These are phyloP conservation scores for Nepenthes mirabilis DNA, from an alignment of 148 eudicot species.

Conservation along the genomic window DNA sequence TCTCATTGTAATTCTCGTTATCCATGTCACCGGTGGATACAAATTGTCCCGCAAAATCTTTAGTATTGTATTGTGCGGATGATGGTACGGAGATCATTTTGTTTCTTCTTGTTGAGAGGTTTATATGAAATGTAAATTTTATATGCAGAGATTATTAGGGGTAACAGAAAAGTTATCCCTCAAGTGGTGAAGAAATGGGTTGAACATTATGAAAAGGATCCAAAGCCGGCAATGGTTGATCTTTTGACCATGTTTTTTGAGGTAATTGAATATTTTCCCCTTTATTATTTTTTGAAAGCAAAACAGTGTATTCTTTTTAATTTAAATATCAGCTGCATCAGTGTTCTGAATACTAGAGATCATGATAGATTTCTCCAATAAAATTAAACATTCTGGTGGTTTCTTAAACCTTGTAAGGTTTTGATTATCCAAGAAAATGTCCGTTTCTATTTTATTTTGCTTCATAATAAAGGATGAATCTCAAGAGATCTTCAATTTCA, in stretches of 20 bases:
- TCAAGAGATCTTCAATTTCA: neutral
- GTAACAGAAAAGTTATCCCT: constrained; percentile 65
- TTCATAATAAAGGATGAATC: neutral
- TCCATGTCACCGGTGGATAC: too few species aligned
- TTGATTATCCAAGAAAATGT: too few species aligned
- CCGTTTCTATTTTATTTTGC: neutral
- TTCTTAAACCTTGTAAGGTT: too few species aligned
- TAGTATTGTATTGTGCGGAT: too few species aligned
- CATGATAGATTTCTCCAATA: neutral
- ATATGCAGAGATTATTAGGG: constrained; percentile 65
- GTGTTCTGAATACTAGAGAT: too few species aligned
- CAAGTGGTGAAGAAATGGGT: constrained; percentile 68
- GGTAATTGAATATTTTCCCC: constrained; percentile 28
- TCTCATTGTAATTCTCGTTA: too few species aligned
- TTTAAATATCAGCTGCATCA: neutral
- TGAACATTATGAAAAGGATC: constrained; percentile 71
- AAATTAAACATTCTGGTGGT: neutral
- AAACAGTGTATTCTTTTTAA: neutral
- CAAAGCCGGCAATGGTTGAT: constrained; percentile 64
- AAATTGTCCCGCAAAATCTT: too few species aligned
- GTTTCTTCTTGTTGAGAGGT: constrained; percentile 3
- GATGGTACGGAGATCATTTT: neutral
- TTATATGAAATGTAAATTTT: constrained; percentile 1
- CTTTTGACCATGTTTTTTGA: constrained; percentile 76
- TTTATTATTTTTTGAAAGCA: neutral